Evolutionary conservation across 495 filamentous ascomycete genomes (phyloP).

Genomic region (Collariella sp.): DNA sequence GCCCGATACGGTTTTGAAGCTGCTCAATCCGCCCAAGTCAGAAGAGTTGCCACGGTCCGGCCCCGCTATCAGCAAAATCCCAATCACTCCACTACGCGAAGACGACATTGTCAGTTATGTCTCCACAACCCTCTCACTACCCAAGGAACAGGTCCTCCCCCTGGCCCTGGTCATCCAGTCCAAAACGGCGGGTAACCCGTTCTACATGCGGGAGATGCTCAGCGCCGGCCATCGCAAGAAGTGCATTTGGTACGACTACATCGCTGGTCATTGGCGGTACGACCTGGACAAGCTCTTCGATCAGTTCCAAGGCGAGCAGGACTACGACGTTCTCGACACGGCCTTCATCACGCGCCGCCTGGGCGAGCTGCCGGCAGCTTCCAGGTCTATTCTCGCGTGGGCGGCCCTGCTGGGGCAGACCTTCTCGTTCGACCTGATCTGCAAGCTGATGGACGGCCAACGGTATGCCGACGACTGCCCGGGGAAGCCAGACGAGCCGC

Average conservation of each 20-base stretch:
- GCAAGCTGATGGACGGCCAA: constrained; percentile 61
- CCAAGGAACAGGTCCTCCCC: constrained; percentile 51
- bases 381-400: constrained; percentile 78
- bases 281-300: constrained; percentile 75
- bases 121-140: constrained; percentile 58
- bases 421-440: constrained; percentile 75
- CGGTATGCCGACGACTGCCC: constrained; percentile 43
- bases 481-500: constrained; percentile 12
- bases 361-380: constrained; percentile 60
- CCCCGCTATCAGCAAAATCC: constrained; percentile 54
- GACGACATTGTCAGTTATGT: constrained; percentile 70
- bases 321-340: constrained; percentile 68
- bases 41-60: constrained; percentile 38
- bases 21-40: constrained; percentile 39
- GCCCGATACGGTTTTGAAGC: constrained; percentile 36
- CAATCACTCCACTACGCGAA: constrained; percentile 59
- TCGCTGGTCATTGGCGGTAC: constrained; percentile 68
- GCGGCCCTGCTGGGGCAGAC: constrained; percentile 66
- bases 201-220: constrained; percentile 87
- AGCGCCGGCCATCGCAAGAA: constrained; percentile 75
- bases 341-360: constrained; percentile 71
- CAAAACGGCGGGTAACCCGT: constrained; percentile 74
- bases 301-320: constrained; percentile 66
- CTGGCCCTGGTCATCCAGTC: constrained; percentile 69
- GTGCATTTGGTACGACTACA: constrained; percentile 85